A percentile compares a stretch with the other conserved stretches of the same genome.
phyloP scores from a whole-genome alignment of 2,329 filamentous ascomycete genomes.

The Fusarium equiseti region DNA sequence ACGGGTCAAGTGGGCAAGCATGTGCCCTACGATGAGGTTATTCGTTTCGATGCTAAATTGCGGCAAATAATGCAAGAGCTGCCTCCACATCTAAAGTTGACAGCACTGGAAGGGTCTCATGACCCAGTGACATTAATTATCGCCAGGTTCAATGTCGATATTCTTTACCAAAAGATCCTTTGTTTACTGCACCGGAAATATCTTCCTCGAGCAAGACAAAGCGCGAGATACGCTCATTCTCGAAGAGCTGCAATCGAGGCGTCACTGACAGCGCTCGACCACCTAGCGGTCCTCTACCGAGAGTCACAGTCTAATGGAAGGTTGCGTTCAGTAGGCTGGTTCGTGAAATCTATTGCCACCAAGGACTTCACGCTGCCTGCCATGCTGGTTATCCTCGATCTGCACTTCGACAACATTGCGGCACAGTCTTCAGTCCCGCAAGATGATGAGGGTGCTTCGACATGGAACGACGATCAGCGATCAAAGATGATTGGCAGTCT shows the following conservation, averaged over 20 bases:
- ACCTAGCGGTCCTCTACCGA: slow-evolving; percentile 79
- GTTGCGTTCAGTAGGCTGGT: slow-evolving; percentile 80
- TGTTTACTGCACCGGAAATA: slow-evolving; percentile 92
- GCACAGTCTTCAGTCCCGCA: slow-evolving; percentile 55
- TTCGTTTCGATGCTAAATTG: slow-evolving; percentile 71
- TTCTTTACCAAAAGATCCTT: slow-evolving; percentile 88
- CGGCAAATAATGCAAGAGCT: slow-evolving; percentile 73
- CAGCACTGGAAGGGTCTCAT: slow-evolving; percentile 78
- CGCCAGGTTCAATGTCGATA: slow-evolving; percentile 85
- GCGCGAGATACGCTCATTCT: slow-evolving; percentile 85
- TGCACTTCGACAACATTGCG: slow-evolving; percentile 75
- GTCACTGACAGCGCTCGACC: slow-evolving; percentile 82
- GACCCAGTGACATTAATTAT: slow-evolving; percentile 89
- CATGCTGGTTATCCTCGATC: slow-evolving; percentile 85
- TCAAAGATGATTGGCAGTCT: slow-evolving; percentile 82
- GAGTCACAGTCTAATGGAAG: slow-evolving; percentile 80
- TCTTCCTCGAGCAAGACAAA: slow-evolving; percentile 80
- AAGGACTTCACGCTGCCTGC: slow-evolving; percentile 89
- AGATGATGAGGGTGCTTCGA: slow-evolving; percentile 60
- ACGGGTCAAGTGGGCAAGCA: slow-evolving; percentile 67
- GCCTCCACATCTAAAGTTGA: slow-evolving; percentile 83
- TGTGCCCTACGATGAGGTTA: slow-evolving; percentile 72
- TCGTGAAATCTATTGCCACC: slow-evolving; percentile 81
- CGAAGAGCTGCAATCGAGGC: slow-evolving; percentile 87
- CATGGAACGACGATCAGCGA: slow-evolving; percentile 71